Base-by-base conservation (phyloP, 805 yeast species). In the Nakazawaea populi region DNA sequence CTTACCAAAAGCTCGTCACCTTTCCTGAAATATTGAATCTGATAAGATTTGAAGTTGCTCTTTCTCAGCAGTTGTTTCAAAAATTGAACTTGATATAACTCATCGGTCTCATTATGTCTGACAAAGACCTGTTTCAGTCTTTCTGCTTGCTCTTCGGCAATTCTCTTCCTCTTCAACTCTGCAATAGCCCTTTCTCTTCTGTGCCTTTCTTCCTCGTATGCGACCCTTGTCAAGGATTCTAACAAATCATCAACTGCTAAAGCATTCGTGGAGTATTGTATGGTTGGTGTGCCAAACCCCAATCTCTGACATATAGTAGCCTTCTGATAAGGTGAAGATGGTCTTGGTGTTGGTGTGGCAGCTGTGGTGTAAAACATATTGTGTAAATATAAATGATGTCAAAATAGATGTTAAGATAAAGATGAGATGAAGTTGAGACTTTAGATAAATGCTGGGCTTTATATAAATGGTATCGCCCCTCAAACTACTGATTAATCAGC, bases 1-100 rank as follows among this genome's bases (percentile, higher is more conserved):
- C 32, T 48, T 24, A 48, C 18, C 12, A 46, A 28, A 4, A 44
- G 11, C 34, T 38, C 34, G 11, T 44, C 41, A 30, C 37, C 18
- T 24, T 40, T 44, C 39, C 44, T 48, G 31, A 48, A 48, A 39
- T 48, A 52, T 29, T 48, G 45, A 30, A 52, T 52, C 18, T 45
- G 43, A 39, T 48, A 52, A 14, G 44, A 36, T 27, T 52, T 46
- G 36, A 52, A 52, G 45, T 46, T 42, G 10, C 34, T 31, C 31
- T 34, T 51, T 40, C 10, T 7, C 8, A 43, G 49, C 8, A 2
- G 3, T 30, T 28, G 35, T 30, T 49, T 49, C 28, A 44, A 34
- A 29, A 49, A 10, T 36, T 49, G 42, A 31, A 49, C 45, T 41
- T 49, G 52, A 31, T 35, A 49, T 8, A 30, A 18, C 3, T 40